A percentile compares a stretch with the other conserved stretches of the same genome.
These are phyloP conservation scores for Excoecaria cochinchinensis DNA, from an alignment of 345 rosid species.

Conservation along the genomic window DNA sequence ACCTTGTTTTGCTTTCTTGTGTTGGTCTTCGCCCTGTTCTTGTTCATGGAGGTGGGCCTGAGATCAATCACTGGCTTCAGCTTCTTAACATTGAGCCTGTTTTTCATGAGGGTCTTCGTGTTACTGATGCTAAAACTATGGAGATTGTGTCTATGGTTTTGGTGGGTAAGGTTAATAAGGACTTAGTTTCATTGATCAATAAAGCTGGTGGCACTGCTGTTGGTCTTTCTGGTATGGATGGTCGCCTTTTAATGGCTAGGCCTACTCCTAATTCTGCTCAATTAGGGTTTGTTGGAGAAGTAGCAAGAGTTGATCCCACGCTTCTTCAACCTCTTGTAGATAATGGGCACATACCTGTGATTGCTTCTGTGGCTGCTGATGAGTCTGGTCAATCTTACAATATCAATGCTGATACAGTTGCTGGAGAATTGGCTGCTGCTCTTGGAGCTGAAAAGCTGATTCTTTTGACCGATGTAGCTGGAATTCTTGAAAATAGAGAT, in stretches of 20 bases:
- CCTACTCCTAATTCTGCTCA: conserved; percentile 68
- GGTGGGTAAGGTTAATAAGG: conserved; percentile 84
- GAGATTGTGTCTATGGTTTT: conserved; percentile 95
- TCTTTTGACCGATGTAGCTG: conserved; percentile 80
- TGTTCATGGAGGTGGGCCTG: conserved; percentile 95
- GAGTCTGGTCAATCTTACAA: conserved; percentile 71
- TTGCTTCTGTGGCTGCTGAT: conserved; percentile 89
- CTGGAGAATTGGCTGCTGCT: conserved; percentile 92
- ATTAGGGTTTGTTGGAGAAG: conserved; percentile 87
- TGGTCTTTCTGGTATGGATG: conserved; percentile 86
- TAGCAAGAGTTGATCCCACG: conserved; percentile 60
- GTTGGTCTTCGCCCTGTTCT: conserved; percentile 89
- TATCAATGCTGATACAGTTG: conserved; percentile 93
- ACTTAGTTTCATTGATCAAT: conserved; percentile 70
- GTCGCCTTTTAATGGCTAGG: conserved; percentile 75
- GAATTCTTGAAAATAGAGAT: conserved; percentile 59
- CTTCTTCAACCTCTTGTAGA: conserved; percentile 55
- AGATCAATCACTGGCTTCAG: conserved; percentile 66
- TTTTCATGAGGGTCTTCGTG: conserved; percentile 81
- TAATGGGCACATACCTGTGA: conserved; percentile 75
- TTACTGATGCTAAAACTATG: conserved; percentile 87
- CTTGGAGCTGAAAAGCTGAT: conserved; percentile 90
- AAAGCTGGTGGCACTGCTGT: conserved; percentile 85
- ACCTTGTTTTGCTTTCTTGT: conserved; percentile 78
- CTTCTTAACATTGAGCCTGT: conserved; percentile 65